A percentile compares a stretch with the other conserved stretches of the same genome.
Evolutionary conservation across 1,284 basidiomycete species (phyloP).

Genomic region (Rhodofomes roseus): DNA sequence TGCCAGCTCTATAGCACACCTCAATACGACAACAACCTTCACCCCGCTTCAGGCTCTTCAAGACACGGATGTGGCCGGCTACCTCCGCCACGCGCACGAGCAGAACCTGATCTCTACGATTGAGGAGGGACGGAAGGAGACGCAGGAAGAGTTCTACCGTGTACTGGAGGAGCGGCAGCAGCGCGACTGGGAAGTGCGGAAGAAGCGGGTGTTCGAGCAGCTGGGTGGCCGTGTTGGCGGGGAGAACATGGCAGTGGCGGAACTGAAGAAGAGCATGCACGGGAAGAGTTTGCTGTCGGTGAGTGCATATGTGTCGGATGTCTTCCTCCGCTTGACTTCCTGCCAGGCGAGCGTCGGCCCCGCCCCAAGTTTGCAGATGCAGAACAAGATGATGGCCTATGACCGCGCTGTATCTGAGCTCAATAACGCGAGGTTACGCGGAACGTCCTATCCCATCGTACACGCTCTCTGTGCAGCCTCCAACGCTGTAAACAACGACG

Average conservation of each 20-base stretch:
- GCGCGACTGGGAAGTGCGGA: conserved; percentile 87
- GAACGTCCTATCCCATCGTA: conserved; percentile 71
- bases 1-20: conserved; percentile 74
- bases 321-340: background rate
- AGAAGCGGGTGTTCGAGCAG: conserved; percentile 88
- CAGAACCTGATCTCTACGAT: conserved; percentile 93
- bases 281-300: conserved; percentile 54
- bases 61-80: conserved; percentile 88
- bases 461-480: conserved; percentile 68
- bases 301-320: conserved; percentile 21
- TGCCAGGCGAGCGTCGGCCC: conserved; percentile 47
- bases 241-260: conserved; percentile 49
- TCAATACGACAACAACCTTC: conserved; percentile 85
- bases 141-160: conserved; percentile 82
- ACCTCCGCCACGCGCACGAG: conserved; percentile 88
- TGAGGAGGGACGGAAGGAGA: conserved; percentile 84
- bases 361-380: conserved; percentile 70
- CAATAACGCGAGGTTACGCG: conserved; percentile 69
- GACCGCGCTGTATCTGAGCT: conserved; percentile 75
- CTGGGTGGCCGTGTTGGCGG: conserved; percentile 63
- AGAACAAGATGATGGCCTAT: conserved; percentile 95
- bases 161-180: conserved; percentile 74
- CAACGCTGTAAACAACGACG: conserved; percentile 51
- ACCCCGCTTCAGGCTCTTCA: conserved; percentile 85
- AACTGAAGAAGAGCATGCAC: conserved; percentile 58